A percentile compares a stretch with the other conserved stretches of the same genome.
phyloP scores from a whole-genome alignment of 768 basidiomycete genomes.

The Pleurotus pulmonarius region DNA sequence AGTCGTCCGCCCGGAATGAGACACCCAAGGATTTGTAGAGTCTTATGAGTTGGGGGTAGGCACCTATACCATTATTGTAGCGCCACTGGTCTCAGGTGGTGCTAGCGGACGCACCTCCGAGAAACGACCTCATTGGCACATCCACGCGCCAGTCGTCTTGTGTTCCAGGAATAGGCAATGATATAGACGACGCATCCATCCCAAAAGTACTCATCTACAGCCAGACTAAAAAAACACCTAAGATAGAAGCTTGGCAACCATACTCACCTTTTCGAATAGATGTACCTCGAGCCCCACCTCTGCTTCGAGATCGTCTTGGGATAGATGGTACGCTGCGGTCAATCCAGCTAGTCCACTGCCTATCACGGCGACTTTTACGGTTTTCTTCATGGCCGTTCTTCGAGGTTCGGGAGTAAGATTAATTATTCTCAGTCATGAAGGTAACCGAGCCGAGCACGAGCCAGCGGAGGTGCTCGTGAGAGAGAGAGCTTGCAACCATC shows the following conservation, averaged over 20 bases:
- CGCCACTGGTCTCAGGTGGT: neutral
- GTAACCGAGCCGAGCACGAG: no score
- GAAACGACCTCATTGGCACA: constrained; percentile 81
- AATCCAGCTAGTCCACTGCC: constrained; percentile 75
- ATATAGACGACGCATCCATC: constrained; percentile 65
- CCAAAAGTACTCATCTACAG: constrained; percentile 51
- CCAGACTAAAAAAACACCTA: constrained; percentile 3
- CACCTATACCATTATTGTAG: constrained; percentile 48
- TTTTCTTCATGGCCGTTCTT: constrained; percentile 24
- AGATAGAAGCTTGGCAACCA: neutral
- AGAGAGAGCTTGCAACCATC: no score
- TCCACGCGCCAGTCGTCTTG: constrained; percentile 55
- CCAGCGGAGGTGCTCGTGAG: no score
- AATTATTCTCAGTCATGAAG: no score
- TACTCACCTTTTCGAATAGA: constrained; percentile 70
- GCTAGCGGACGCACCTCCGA: constrained; percentile 54
- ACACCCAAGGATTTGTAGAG: constrained; percentile 64
- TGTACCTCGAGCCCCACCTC: constrained; percentile 61
- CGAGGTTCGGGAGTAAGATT: no score
- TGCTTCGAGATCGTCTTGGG: constrained; percentile 22
- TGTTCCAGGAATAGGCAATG: constrained; percentile 32
- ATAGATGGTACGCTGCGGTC: constrained; percentile 60
- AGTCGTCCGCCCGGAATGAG: constrained; percentile 50
- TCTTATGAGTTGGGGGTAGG: constrained; percentile 67
- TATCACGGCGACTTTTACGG: constrained; percentile 62